Conservation (phyloP, 768 basidiomycete genomes). For the Boletellus emodensis region DNA sequence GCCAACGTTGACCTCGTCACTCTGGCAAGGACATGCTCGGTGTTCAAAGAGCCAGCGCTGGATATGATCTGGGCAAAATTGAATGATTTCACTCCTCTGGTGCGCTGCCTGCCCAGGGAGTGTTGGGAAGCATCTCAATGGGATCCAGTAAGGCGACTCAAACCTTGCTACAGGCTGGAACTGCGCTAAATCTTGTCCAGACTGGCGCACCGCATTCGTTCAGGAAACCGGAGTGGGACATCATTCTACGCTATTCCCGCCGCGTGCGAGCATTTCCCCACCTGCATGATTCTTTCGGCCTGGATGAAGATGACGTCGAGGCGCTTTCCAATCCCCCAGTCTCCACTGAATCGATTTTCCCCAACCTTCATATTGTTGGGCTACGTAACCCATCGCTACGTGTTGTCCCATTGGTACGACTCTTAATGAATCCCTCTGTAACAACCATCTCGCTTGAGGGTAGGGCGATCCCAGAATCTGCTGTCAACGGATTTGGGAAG, state of each 20-base stretch:
- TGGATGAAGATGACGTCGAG: too few species aligned
- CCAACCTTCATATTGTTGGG: constrained; percentile 6
- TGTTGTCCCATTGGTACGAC: constrained; percentile 7
- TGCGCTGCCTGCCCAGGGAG: not conserved
- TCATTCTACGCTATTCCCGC: not conserved
- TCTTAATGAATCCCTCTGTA: constrained; percentile 3
- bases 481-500: not conserved
- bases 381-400: not conserved
- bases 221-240: not conserved
- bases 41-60: not conserved
- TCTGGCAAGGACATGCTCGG: not conserved
- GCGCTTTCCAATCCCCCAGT: not conserved
- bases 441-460: not conserved
- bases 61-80: not conserved
- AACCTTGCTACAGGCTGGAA: too few species aligned
- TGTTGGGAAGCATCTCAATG: not conserved
- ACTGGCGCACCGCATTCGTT: not conserved
- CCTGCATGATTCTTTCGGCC: too few species aligned
- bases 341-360: not conserved
- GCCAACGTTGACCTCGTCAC: not conserved
- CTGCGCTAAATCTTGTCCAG: too few species aligned
- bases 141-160: not conserved
- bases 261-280: not conserved
- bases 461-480: not conserved
- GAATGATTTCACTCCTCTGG: not conserved